Base-by-base conservation (phyloP, 2,329 filamentous ascomycete species). In the Colletotrichum zoysiae region DNA sequence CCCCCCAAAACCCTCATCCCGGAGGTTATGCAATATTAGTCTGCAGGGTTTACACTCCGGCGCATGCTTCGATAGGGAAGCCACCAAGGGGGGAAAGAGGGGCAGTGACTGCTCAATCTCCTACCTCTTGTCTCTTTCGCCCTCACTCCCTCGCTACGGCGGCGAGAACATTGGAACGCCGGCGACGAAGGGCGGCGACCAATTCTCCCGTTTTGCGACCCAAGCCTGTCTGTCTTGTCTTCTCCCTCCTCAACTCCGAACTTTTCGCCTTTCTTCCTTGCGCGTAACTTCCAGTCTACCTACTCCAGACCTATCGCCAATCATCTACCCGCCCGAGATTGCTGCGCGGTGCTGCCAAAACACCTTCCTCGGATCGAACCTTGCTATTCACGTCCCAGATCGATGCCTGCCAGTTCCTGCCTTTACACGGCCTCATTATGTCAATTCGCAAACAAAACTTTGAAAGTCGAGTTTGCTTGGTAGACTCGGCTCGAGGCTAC, bases 361-460 rank as follows among this genome's bases (percentile, higher is more conserved):
- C 8, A 40, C 26, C 26, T 26, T n/a, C 26, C 46, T 40, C 42
- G 42, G 42, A 20, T 38, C 46, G 9, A 23, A 42, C 33, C 46
- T 40, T 42, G 30, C 42, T 30, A 18, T 12, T 18, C 38, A n/a
- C 26, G 26, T 46, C 38, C n/a, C 23, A 55, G 63, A 60, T 56
- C 51, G 30, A 71, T 69, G 65, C 38, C 46, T 60, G 55, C 59
- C 23, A 46, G 53, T 65, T 38, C 53, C 70, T 60, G 70, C 50
- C 70, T 70, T 44, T 65, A 40, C 69, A 46, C 66, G 70, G 70
- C 65, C 59, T 71, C 70, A 71, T 69, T 71, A 71, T 71, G 70
- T 69, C 55, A 63, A 70, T 64, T 71, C 65, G n/a, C 48, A 65
- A 42, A 71, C 70, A 69, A 71, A 65, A 48, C 46, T 50, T 64